Evolutionary conservation across 2,329 filamentous ascomycete species (phyloP).

Genomic region (Periconia macrospinosa): DNA sequence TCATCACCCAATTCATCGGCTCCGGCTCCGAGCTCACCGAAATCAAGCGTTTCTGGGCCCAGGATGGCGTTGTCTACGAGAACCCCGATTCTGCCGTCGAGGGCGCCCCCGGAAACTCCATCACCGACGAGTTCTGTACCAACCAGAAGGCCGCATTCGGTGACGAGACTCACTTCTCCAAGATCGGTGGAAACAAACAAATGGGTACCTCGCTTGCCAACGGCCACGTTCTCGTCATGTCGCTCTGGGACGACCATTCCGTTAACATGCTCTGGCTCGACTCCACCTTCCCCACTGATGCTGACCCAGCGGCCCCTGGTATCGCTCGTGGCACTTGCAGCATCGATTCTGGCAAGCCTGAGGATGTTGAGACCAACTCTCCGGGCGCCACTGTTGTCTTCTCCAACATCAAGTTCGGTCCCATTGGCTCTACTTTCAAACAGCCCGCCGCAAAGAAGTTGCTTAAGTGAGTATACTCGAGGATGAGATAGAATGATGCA

Average conservation of each 20-base stretch:
- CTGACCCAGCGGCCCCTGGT: conserved; percentile 35
- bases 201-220: conserved; percentile 59
- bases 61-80: conserved; percentile 53
- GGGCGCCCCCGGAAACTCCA: conserved; percentile 54
- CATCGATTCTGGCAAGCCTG: conserved; percentile 40
- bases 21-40: conserved; percentile 47
- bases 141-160: conserved; percentile 59
- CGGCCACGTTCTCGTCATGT: conserved; percentile 68
- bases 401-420: conserved; percentile 46
- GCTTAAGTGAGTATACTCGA: background rate
- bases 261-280: conserved; percentile 77
- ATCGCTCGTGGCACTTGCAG: conserved; percentile 41
- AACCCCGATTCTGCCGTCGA: conserved; percentile 48
- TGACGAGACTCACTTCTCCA: conserved; percentile 56
- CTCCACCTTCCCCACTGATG: conserved; percentile 60
- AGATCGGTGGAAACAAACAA: conserved; percentile 58
- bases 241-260: conserved; percentile 66
- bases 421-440: conserved; percentile 43
- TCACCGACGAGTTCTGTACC: conserved; percentile 62
- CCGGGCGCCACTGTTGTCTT: conserved; percentile 40
- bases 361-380: conserved; percentile 39
- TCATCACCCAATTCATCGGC: conserved; percentile 56
- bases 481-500: background rate
- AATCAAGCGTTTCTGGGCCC: conserved; percentile 55
- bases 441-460: conserved; percentile 28